A percentile compares a stretch with the other conserved stretches of the same genome.
These are phyloP conservation scores for Populus ilicifolia DNA, from an alignment of 345 rosid species.

Conservation along the genomic window DNA sequence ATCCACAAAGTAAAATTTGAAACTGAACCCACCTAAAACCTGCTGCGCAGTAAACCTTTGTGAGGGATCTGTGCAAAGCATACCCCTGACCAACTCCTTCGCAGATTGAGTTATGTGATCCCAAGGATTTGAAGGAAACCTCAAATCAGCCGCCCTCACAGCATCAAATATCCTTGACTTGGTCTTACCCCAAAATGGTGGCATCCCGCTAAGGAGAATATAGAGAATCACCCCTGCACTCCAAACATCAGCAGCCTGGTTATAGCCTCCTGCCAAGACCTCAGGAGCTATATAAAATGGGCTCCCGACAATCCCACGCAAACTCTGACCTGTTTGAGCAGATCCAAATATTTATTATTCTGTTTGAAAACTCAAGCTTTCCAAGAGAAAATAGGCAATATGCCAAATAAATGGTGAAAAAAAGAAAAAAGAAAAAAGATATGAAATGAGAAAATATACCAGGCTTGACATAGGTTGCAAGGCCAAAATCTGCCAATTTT, in stretches of 20 bases:
- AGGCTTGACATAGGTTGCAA: conserved; percentile 56
- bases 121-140: conserved; percentile 58
- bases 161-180: conserved; percentile 65
- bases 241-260: conserved; percentile 72
- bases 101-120: conserved; percentile 50
- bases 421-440: neutral
- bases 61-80: conserved; percentile 51
- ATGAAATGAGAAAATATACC: conserved; percentile 29
- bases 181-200: conserved; percentile 71
- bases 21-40: conserved; percentile 51
- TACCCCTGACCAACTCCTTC: conserved; percentile 47
- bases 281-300: conserved; percentile 77
- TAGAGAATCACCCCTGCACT: conserved; percentile 72
- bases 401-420: neutral
- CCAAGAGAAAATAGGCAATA: neutral
- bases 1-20: neutral
- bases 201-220: conserved; percentile 61
- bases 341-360: conserved; percentile 9
- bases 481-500: conserved; percentile 71
- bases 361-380: neutral
- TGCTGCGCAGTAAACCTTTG: conserved; percentile 48
- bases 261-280: conserved; percentile 59
- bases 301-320: conserved; percentile 68
- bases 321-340: conserved; percentile 43
- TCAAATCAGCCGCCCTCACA: conserved; percentile 57